Evolutionary conservation across 2,329 filamentous ascomycete species (phyloP).

Genomic region (Ilyonectria destructans): DNA sequence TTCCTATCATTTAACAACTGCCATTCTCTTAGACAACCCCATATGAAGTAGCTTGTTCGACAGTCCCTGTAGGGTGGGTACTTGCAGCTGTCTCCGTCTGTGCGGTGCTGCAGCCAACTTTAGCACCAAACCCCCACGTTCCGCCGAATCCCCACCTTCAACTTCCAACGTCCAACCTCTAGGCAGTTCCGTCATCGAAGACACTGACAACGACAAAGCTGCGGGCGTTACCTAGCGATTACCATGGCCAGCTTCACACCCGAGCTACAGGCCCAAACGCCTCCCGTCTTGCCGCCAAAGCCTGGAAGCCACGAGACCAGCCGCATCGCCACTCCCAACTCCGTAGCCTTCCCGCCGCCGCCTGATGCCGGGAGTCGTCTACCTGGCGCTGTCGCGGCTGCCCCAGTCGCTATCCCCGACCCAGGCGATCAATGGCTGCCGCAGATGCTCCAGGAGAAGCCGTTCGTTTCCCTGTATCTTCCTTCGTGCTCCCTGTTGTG

Average conservation of each 20-base stretch:
- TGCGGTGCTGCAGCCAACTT: conserved; percentile 2
- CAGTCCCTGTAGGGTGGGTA: not conserved
- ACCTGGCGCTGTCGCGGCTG: conserved; percentile 39
- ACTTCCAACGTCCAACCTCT: conserved; percentile 22
- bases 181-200: conserved; percentile 8
- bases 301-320: conserved; percentile 79
- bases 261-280: conserved; percentile 56
- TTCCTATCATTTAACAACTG: not conserved
- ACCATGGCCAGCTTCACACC: conserved; percentile 52
- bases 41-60: not conserved
- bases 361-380: conserved; percentile 50
- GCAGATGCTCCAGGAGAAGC: conserved; percentile 82
- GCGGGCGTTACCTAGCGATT: not conserved
- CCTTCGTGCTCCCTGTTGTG: conserved; percentile 38
- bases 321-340: conserved; percentile 76
- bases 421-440: conserved; percentile 86
- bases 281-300: conserved; percentile 82
- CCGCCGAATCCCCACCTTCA: conserved; percentile 30
- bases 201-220: not conserved
- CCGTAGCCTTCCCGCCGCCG: conserved; percentile 62
- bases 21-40: not conserved
- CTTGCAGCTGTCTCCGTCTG: conserved; percentile 15
- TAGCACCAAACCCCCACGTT: conserved; percentile 33
- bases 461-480: conserved; percentile 69
- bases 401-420: conserved; percentile 64